Percentiles rank a stretch among this genome's conserved stretches.
These are phyloP conservation scores for Urochloa ruziziensis DNA, from an alignment of 176 grass and related monocot species.

Conservation along the genomic window DNA sequence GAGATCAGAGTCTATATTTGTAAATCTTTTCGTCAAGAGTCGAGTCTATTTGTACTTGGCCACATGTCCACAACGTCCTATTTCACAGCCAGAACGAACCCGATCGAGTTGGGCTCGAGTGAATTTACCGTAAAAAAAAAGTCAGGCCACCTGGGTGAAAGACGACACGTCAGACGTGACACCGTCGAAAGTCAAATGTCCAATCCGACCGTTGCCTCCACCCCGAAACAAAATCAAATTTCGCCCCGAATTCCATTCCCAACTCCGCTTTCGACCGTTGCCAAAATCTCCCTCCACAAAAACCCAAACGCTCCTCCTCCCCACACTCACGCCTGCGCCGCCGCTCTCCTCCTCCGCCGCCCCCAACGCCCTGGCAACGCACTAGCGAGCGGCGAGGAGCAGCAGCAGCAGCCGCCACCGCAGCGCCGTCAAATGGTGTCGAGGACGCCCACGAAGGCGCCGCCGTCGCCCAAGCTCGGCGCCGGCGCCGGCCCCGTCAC, in stretches of 20 bases:
- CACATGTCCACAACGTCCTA: no score
- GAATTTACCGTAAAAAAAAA: no score
- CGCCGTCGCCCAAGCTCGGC: slow-evolving; percentile 18
- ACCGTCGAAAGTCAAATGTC: neutral
- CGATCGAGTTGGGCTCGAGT: no score
- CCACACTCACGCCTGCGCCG: neutral
- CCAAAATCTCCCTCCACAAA: slow-evolving; percentile 16
- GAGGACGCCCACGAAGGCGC: slow-evolving; percentile 64
- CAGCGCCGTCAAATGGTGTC: slow-evolving; percentile 52
- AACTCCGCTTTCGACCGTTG: slow-evolving; percentile 35
- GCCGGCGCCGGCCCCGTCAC: slow-evolving; percentile 12
- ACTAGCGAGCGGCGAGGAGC: neutral
- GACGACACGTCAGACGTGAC: neutral
- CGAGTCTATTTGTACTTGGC: no score
- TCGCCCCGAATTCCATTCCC: neutral
- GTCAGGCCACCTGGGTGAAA: neutral
- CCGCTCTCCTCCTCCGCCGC: neutral
- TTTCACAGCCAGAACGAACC: no score
- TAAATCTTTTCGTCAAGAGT: no score
- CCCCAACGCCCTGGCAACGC: neutral
- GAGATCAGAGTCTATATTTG: no score
- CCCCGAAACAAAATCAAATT: neutral
- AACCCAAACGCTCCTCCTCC: neutral
- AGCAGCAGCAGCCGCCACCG: neutral
- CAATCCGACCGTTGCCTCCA: slow-evolving; percentile 41